These are phyloP conservation scores for Aspergillus affinis DNA, from an alignment of 495 filamentous ascomycete species.

Conservation along the genomic window DNA sequence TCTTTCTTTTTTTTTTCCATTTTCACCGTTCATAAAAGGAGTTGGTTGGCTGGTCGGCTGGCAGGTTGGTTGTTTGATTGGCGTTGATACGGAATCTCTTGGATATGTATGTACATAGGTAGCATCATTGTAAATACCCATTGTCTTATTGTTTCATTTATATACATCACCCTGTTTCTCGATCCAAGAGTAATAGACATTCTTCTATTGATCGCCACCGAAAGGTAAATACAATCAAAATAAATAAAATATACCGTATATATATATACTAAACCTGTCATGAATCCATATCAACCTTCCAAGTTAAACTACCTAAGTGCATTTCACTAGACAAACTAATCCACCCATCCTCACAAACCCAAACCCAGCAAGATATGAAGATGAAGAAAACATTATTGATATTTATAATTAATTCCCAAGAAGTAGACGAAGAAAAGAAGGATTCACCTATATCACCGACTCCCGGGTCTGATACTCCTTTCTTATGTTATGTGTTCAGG, in stretches of 20 bases:
- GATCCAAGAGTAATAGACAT: too few species aligned
- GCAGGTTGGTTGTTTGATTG: neutral
- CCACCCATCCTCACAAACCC: neutral
- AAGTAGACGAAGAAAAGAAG: neutral
- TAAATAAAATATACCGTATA: too few species aligned
- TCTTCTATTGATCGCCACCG: too few species aligned
- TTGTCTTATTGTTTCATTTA: too few species aligned
- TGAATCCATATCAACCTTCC: too few species aligned
- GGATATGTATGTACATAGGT: neutral
- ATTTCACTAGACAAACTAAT: neutral
- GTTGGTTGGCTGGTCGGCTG: neutral
- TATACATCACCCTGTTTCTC: too few species aligned
- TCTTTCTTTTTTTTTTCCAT: neutral
- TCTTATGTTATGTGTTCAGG: neutral
- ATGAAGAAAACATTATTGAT: conserved; percentile 1
- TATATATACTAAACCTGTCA: too few species aligned
- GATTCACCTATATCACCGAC: neutral
- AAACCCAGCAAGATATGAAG: neutral
- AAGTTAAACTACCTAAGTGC: too few species aligned
- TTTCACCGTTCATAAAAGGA: neutral
- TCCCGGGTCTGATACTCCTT: neutral
- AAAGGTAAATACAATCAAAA: too few species aligned
- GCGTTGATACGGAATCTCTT: neutral
- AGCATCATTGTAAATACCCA: neutral
- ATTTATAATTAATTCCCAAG: conserved; percentile 7